phyloP scores from a whole-genome alignment of 208 protist species.

The Tritrichomonas foetus region DNA sequence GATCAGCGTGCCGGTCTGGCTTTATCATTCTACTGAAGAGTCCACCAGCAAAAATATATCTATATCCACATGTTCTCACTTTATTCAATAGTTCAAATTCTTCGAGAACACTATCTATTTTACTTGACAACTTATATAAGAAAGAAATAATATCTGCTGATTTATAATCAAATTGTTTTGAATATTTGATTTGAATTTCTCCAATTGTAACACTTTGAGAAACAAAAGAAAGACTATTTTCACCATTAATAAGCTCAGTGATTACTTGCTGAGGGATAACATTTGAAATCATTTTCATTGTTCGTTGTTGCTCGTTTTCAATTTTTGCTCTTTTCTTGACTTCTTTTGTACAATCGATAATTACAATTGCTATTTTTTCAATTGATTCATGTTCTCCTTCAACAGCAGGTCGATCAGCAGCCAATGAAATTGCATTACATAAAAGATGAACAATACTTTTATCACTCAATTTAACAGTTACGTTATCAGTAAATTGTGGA shows the following conservation, averaged over 20 bases:
- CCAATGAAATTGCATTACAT: neutral
- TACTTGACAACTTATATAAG: neutral
- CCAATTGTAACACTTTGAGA: neutral
- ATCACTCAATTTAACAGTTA: neutral
- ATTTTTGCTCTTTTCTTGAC: neutral
- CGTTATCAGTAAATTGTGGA: neutral
- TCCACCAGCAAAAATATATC: slow-evolving; percentile 3
- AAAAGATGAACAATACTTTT: neutral
- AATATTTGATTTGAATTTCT: neutral
- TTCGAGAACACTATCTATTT: neutral
- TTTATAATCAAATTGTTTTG: too few relatives aligned
- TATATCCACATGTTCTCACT: neutral
- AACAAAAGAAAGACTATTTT: neutral
- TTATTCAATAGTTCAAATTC: neutral
- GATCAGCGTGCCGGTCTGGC: slow-evolving; percentile 18
- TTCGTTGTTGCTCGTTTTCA: neutral
- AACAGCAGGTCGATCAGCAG: neutral
- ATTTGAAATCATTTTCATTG: neutral
- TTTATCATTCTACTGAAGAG: neutral
- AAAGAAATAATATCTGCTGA: neutral
- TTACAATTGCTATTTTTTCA: neutral
- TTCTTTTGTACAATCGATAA: neutral
- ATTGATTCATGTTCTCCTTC: neutral
- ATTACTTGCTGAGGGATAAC: neutral
- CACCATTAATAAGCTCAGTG: neutral